phyloP scores from a whole-genome alignment of 805 yeast genomes.

The Yarrowia divulgata region DNA sequence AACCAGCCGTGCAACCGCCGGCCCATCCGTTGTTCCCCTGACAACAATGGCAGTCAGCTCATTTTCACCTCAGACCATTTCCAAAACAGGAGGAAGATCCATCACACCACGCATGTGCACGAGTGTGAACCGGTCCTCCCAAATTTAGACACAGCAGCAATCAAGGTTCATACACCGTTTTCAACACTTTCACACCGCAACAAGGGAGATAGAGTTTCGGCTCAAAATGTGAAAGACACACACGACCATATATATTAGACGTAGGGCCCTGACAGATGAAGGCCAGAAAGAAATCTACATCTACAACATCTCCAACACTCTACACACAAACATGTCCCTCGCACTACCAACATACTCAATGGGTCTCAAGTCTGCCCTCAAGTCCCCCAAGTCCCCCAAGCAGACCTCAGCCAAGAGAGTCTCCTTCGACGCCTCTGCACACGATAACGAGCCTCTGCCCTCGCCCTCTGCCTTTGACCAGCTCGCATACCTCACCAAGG shows the following conservation, averaged over 20 bases:
- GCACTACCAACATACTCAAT: conserved; percentile 28
- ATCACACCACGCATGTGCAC: conserved; percentile 20
- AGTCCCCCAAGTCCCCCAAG: conserved; percentile 34
- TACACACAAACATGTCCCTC: conserved; percentile 6
- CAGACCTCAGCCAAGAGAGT: conserved; percentile 20
- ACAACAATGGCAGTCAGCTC: neutral
- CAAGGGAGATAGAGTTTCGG: conserved; percentile 30
- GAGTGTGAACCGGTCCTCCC: conserved; percentile 5
- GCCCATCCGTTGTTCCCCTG: neutral
- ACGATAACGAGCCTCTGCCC: conserved; percentile 38
- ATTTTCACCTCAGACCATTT: conserved; percentile 15
- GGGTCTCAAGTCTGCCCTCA: conserved; percentile 35
- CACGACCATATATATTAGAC: conserved; percentile 26
- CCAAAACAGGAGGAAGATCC: conserved; percentile 11
- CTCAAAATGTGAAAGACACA: conserved; percentile 33
- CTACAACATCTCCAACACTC: neutral
- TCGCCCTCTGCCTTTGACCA: conserved; percentile 30
- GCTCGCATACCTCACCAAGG: conserved; percentile 13
- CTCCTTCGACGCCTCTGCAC: conserved; percentile 37
- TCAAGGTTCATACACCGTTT: conserved; percentile 16
- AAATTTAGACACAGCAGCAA: conserved; percentile 17
- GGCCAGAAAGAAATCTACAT: no score
- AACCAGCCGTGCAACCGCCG: neutral
- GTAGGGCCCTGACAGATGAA: neutral
- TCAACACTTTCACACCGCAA: conserved; percentile 36